These are phyloP conservation scores for Cyclospora cayetanensis DNA, from an alignment of 169 alveolate species.

Conservation along the genomic window DNA sequence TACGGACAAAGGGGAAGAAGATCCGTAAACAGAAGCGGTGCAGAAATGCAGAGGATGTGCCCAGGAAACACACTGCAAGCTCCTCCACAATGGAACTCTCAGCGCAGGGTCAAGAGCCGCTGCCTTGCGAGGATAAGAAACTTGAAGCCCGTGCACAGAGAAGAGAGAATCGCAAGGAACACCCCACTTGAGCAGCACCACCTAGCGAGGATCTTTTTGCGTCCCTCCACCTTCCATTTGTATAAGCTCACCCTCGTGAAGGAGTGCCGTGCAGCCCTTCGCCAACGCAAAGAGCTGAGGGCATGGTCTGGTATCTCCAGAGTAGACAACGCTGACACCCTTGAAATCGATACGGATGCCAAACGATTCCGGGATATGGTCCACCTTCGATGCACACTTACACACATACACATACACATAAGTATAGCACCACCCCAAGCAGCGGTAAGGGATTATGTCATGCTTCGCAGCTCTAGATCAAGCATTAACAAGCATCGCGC, in stretches of 20 bases:
- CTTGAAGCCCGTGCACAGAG: background rate
- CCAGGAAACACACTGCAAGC: too few species aligned
- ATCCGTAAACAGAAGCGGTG: background rate
- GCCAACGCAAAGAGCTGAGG: conserved; percentile 83
- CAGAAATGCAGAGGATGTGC: background rate
- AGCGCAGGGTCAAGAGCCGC: too few species aligned
- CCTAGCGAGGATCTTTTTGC: background rate
- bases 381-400: conserved; percentile 80
- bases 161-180: too few species aligned
- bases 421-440: conserved; percentile 28
- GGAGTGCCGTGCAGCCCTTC: conserved; percentile 85
- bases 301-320: conserved; percentile 95
- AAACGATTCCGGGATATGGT: conserved; percentile 84
- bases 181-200: background rate
- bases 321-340: conserved; percentile 82
- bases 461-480: background rate
- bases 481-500: background rate
- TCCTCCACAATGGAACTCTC: too few species aligned
- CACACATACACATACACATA: conserved; percentile 67
- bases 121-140: background rate
- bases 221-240: background rate
- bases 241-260: conserved; percentile 91
- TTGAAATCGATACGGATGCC: conserved; percentile 70
- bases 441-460: background rate
- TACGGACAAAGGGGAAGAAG: background rate